Percentiles rank a stretch among this genome's conserved stretches.
Conservation (phyloP, 2,329 filamentous ascomycete genomes). For the Volutella citrinella region DNA sequence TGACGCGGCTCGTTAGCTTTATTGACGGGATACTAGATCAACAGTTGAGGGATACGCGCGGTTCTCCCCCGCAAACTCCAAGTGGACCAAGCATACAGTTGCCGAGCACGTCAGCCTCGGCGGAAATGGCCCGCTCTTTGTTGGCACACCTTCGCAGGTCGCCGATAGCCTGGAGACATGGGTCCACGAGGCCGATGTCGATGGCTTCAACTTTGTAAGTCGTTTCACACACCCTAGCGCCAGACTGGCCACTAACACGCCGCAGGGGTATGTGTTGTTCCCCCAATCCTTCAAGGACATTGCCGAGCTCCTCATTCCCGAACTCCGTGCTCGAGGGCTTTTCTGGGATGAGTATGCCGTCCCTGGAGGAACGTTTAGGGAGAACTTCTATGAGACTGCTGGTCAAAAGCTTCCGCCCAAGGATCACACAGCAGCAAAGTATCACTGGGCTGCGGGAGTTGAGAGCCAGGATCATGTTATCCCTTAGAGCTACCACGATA, state of each 20-base stretch:
- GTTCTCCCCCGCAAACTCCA: conserved; percentile 56
- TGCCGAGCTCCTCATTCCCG: conserved; percentile 6
- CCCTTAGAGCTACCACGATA: too few species aligned
- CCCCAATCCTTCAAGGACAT: conserved; percentile 9
- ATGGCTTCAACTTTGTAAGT: conserved; percentile 13
- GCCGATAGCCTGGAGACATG: conserved; percentile 10
- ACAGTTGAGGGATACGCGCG: conserved; percentile 55
- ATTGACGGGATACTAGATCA: conserved; percentile 33
- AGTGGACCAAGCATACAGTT: conserved; percentile 71
- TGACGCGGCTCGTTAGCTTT: neutral
- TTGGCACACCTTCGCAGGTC: conserved; percentile 7
- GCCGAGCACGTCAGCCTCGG: conserved; percentile 5
- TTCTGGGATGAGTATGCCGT: conserved; percentile 10
- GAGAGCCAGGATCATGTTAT: neutral
- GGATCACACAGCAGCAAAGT: neutral
- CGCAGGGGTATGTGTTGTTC: too few species aligned
- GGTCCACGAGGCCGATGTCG: conserved; percentile 9
- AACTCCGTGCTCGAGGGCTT: conserved; percentile 7
- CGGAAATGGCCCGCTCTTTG: conserved; percentile 4
- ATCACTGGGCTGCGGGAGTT: neutral
- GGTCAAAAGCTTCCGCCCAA: neutral
- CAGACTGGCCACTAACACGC: too few species aligned
- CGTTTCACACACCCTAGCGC: too few species aligned
- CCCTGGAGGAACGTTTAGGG: conserved; percentile 6
- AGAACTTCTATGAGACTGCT: conserved; percentile 4